These are phyloP conservation scores for Acanthamoeba sp. DNA, from an alignment of 208 protist species.

Conservation along the genomic window DNA sequence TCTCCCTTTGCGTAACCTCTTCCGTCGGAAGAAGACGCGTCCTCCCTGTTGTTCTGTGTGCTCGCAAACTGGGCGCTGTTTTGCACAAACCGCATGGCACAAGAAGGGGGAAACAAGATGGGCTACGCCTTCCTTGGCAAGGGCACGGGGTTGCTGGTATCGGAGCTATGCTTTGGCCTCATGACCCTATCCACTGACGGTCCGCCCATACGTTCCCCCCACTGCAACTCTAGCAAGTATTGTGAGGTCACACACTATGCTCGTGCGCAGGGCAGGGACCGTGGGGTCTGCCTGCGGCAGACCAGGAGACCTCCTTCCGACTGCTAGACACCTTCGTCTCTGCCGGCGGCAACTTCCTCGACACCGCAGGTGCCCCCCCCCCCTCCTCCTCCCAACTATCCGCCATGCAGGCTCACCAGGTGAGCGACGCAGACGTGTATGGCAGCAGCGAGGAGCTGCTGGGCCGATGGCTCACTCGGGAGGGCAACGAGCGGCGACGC, in stretches of 20 bases:
- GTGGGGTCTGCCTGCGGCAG: conserved; percentile 32
- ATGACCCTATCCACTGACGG: conserved; percentile 49
- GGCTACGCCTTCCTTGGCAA: conserved; percentile 1
- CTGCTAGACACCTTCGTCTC: conserved; percentile 34
- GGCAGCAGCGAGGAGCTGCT: conserved; percentile 48
- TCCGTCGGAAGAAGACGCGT: too few relatives aligned
- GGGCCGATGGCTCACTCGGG: background rate
- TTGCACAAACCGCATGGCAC: too few relatives aligned
- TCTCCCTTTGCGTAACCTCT: too few relatives aligned
- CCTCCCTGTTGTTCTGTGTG: too few relatives aligned
- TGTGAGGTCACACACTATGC: background rate
- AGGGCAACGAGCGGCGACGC: conserved; percentile 3
- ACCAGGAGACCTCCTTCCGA: background rate
- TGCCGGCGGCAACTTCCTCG: conserved; percentile 60
- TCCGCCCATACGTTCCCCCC: background rate
- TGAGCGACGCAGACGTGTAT: conserved; percentile 6
- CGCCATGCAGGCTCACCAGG: background rate
- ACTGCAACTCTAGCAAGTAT: too few relatives aligned
- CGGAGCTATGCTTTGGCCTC: conserved; percentile 42
- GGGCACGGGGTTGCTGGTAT: conserved; percentile 4
- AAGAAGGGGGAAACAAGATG: background rate
- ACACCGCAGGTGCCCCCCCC: background rate
- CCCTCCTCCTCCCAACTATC: background rate
- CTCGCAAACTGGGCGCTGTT: too few relatives aligned
- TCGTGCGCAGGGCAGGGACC: background rate